Evolutionary conservation across 768 basidiomycete species (phyloP), one percentile per base, ranked within the genome.

Genomic region (Pholiota conissans): DNA sequence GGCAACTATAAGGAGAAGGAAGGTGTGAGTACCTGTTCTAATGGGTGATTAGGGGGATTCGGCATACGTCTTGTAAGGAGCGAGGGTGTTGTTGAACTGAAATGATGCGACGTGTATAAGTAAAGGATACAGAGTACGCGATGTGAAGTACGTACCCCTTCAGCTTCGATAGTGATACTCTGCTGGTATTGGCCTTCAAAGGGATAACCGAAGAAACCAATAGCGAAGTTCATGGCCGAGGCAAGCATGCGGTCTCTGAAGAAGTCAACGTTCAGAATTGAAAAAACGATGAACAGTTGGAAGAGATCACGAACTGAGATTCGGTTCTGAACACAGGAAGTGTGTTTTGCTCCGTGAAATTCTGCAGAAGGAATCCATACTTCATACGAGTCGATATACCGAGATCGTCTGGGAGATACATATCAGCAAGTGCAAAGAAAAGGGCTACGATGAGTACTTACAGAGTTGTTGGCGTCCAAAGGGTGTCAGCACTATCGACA

Each of bases 391-490:
- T 83, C 9, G 89, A 86, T 11, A 90, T 78, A 34, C 89, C 86
- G 56, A 91, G 73, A 63, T 87, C 84, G 65, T 76, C 86, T 87
- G 55, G 0, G 61, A 22, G 29, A n/a, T 30, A 22, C 18, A 20
- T n/a, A 22, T 58, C 30, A 27, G 46, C 11, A 32, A 40, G 37
- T 27, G n/a, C 27, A 26, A 28, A 2, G 37, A 55, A 5, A 3
- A 40, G n/a, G 45, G 40, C 14, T 18, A 35, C 52, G 39, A 52
- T 10, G 22, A 28, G 10, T 14, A 74, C 86, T 56, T 57, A 90
- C 87, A 95, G 3, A 95, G 73, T 63, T 97, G 93, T 64, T 91
- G 85, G 48, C 94, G 77, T 47, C 94, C 93, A 60, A 95, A 95
- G 0, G 93, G 91, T n/a, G 93, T 94, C 58, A 95, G 74, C 29